phyloP scores from a whole-genome alignment of 805 yeast genomes.

The Wickerhamomyces queroliae region DNA sequence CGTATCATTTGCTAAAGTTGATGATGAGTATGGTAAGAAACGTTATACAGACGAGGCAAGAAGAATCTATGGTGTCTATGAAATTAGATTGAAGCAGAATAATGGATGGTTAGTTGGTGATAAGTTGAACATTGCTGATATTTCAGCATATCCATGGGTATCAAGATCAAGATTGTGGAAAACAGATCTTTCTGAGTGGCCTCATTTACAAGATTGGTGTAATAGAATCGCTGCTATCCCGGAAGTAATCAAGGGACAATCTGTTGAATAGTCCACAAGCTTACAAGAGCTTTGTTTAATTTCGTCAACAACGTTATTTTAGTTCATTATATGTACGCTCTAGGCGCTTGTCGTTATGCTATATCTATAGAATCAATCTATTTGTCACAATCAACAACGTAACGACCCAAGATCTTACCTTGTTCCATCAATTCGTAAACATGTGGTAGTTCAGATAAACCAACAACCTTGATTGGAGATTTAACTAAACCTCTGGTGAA shows the following conservation, averaged over 20 bases:
- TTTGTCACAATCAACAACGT: constrained; percentile 74
- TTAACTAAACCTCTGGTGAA: constrained; percentile 65
- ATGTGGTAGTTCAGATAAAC: constrained; percentile 61
- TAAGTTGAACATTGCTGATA: constrained; percentile 51
- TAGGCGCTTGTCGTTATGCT: no score
- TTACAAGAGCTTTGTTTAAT: neutral
- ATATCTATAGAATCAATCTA: constrained; percentile 19
- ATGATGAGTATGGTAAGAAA: constrained; percentile 42
- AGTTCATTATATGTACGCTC: no score
- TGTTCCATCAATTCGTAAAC: constrained; percentile 75
- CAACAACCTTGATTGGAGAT: constrained; percentile 71
- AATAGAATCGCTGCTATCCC: constrained; percentile 25
- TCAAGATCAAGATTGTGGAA: constrained; percentile 30
- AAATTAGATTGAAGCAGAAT: constrained; percentile 39
- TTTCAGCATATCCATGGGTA: constrained; percentile 41
- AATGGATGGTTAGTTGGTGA: constrained; percentile 52
- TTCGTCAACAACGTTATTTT: no score
- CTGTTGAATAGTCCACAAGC: constrained; percentile 2
- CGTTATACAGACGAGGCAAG: constrained; percentile 43
- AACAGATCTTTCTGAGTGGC: constrained; percentile 16
- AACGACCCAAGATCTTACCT: constrained; percentile 84
- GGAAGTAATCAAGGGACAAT: constrained; percentile 16
- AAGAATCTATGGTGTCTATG: constrained; percentile 46
- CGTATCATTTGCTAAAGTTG: constrained; percentile 34
- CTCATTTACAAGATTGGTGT: constrained; percentile 34